Conservation (phyloP, 2,329 filamentous ascomycete genomes). For the Verticillium isaacii region DNA sequence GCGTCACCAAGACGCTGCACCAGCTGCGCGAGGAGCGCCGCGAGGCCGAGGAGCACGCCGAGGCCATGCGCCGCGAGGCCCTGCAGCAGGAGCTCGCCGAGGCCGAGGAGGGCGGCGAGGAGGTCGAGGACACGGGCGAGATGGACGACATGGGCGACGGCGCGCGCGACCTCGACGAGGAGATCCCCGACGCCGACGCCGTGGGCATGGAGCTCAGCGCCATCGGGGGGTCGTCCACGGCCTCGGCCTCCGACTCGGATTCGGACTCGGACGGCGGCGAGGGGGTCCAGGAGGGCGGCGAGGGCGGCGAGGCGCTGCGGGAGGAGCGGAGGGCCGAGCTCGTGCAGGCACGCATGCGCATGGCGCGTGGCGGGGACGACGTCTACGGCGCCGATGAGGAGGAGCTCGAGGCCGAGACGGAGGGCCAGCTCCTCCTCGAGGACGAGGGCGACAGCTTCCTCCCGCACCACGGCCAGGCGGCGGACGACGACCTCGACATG, state of each 20-base stretch:
- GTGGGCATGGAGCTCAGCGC: slow-evolving; percentile 42
- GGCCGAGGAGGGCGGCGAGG: slow-evolving; percentile 42
- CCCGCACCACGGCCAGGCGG: not conserved
- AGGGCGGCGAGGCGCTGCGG: slow-evolving; percentile 29
- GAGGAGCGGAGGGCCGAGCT: slow-evolving; percentile 43
- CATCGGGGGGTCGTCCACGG: slow-evolving; percentile 11
- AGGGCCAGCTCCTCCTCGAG: slow-evolving; percentile 58
- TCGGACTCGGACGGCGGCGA: slow-evolving; percentile 26
- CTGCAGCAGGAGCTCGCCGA: slow-evolving; percentile 71
- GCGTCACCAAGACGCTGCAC: slow-evolving; percentile 82
- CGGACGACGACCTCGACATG: slow-evolving; percentile 48
- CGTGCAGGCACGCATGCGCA: slow-evolving; percentile 45
- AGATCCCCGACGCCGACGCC: slow-evolving; percentile 63
- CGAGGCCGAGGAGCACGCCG: slow-evolving; percentile 81
- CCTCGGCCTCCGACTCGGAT: slow-evolving; percentile 36
- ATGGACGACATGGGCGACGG: slow-evolving; percentile 48
- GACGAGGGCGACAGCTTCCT: slow-evolving; percentile 28
- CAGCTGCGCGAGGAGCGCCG: slow-evolving; percentile 85
- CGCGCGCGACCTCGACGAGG: slow-evolving; percentile 62
- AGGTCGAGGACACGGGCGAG: slow-evolving; percentile 34
- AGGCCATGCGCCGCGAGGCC: slow-evolving; percentile 66
- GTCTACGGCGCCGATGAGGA: slow-evolving; percentile 52
- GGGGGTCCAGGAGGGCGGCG: slow-evolving; percentile 28
- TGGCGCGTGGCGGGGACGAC: slow-evolving; percentile 46
- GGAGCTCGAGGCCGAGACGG: slow-evolving; percentile 49